Conservation (phyloP, 2,329 filamentous ascomycete species). For the Colletotrichum gloeosporioides region DNA sequence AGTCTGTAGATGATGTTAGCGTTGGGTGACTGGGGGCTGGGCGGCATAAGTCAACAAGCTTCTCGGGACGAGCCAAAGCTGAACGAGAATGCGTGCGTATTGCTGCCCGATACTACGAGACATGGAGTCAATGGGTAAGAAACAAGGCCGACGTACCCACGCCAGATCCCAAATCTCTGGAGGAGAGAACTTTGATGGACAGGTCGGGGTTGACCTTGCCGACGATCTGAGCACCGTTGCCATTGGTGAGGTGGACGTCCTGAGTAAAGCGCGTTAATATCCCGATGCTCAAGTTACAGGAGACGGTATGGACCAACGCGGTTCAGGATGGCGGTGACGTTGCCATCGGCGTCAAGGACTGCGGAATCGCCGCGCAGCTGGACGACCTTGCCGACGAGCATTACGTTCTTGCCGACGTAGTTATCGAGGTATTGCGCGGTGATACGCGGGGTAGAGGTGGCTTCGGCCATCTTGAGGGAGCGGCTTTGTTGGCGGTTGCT, state of each 20-base stretch:
- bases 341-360: slow-evolving; percentile 79
- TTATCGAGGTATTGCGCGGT: slow-evolving; percentile 79
- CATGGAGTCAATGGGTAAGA: neutral
- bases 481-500: neutral
- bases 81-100: neutral
- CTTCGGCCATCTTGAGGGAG: slow-evolving; percentile 63
- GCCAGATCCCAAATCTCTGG: slow-evolving; percentile 70
- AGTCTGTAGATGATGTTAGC: slow-evolving; percentile 60
- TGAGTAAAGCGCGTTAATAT: slow-evolving; percentile 34
- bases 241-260: slow-evolving; percentile 74
- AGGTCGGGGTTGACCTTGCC: slow-evolving; percentile 81
- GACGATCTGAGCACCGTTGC: slow-evolving; percentile 77
- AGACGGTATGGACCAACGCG: slow-evolving; percentile 56
- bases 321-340: slow-evolving; percentile 76
- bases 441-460: slow-evolving; percentile 78
- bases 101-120: neutral
- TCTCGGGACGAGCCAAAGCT: neutral
- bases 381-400: slow-evolving; percentile 83
- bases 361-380: slow-evolving; percentile 83
- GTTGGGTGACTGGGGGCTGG: neutral
- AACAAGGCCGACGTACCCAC: slow-evolving; percentile 63
- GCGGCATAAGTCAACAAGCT: neutral
- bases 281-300: neutral
- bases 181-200: slow-evolving; percentile 72
- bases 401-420: slow-evolving; percentile 78